Conservation (phyloP, 148 eudicot species). For the Silene latifolia region DNA sequence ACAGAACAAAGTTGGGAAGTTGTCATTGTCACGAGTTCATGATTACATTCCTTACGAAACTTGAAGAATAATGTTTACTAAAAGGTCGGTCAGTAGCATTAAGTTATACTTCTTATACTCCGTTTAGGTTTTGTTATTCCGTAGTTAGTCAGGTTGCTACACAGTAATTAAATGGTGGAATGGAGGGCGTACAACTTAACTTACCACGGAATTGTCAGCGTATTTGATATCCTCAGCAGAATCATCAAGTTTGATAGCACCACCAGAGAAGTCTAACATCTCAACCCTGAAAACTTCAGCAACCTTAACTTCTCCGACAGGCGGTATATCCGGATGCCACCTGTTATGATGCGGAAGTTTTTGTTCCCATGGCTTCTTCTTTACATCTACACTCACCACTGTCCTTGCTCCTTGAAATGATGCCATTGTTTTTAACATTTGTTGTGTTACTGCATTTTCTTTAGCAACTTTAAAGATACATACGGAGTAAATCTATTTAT, state of each 20-base stretch:
- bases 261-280: conserved; percentile 74
- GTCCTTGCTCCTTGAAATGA: conserved; percentile 35
- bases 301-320: conserved; percentile 46
- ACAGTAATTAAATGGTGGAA: no score
- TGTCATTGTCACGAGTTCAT: not conserved
- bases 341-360: conserved; percentile 63
- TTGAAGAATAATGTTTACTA: no score
- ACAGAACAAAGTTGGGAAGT: not conserved
- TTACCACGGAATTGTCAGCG: conserved; percentile 50
- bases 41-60: no score
- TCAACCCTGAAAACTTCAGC: conserved; percentile 70
- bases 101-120: no score
- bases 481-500: no score
- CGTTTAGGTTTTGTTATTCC: no score
- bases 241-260: conserved; percentile 44
- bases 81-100: no score
- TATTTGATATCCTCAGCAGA: conserved; percentile 66
- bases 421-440: conserved; percentile 7
- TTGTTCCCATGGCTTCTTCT: conserved; percentile 69
- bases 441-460: not conserved
- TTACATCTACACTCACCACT: conserved; percentile 48
- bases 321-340: conserved; percentile 74
- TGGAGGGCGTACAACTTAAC: conserved; percentile 1
- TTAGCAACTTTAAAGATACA: not conserved
- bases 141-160: no score